Evolutionary conservation across 208 protist genomes (phyloP).

Genomic region (Tritrichomonas foetus): DNA sequence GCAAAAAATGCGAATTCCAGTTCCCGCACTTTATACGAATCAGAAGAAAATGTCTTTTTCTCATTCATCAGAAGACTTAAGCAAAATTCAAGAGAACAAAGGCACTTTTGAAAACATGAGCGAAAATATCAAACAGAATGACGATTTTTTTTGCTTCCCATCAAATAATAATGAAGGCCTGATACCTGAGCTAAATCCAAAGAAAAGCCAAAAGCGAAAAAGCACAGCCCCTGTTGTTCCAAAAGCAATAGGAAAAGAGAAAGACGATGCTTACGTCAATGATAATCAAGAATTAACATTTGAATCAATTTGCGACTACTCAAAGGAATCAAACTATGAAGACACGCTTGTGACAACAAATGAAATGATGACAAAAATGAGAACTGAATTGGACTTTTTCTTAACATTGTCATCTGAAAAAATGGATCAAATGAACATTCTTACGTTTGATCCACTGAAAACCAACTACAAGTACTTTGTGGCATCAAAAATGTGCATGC

Average conservation of each 20-base stretch:
- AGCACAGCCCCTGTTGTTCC: not conserved
- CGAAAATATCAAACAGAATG: not conserved
- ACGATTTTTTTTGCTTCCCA: conserved; percentile 1
- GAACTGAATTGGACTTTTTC: not conserved
- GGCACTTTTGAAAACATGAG: not conserved
- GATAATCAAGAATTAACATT: not conserved
- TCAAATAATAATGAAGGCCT: not conserved
- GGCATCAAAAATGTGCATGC: too few species aligned
- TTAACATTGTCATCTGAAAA: not conserved
- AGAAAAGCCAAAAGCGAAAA: not conserved
- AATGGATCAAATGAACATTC: not conserved
- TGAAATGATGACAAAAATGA: not conserved
- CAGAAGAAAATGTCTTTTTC: too few species aligned
- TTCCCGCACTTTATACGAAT: too few species aligned
- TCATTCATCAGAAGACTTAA: too few species aligned
- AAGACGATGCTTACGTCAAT: not conserved
- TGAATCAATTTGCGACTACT: not conserved
- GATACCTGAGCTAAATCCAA: too few species aligned
- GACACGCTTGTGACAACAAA: not conserved
- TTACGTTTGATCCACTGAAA: too few species aligned
- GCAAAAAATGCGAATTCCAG: too few species aligned
- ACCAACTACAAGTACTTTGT: too few species aligned
- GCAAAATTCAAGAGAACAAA: too few species aligned
- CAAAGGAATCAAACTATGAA: not conserved
- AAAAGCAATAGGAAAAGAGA: not conserved